Evolutionary conservation across 345 rosid genomes (phyloP).

Genomic region (Schrenkiella parvula): DNA sequence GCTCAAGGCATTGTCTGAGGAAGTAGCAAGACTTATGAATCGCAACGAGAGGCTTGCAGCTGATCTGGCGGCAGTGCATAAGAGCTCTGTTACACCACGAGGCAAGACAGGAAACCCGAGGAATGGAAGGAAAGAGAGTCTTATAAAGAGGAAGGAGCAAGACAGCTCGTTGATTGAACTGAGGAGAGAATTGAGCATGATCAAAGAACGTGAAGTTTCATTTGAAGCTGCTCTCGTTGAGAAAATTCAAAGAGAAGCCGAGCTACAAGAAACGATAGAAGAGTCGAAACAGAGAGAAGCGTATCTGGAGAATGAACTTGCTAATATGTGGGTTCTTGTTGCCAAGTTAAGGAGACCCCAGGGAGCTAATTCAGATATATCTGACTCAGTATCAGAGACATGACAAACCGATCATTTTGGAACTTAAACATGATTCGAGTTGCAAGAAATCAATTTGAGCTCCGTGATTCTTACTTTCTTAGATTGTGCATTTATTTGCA

Average conservation of each 20-base stretch:
- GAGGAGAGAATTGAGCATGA: conserved; percentile 63
- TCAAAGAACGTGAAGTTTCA: conserved; percentile 68
- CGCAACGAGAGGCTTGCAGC: conserved; percentile 64
- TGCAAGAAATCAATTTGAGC: not conserved
- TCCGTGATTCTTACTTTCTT: not conserved
- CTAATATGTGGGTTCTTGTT: conserved; percentile 97
- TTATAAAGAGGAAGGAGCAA: conserved; percentile 57
- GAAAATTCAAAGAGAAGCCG: conserved; percentile 70
- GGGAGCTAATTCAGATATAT: conserved; percentile 39
- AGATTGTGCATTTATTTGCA: not conserved
- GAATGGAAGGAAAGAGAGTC: conserved; percentile 52
- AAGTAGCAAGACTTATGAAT: conserved; percentile 90
- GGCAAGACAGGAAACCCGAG: conserved; percentile 28
- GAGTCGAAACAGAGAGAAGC: conserved; percentile 95
- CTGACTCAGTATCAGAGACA: conserved; percentile 35
- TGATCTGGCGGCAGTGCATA: conserved; percentile 51
- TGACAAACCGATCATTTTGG: conserved; percentile 17
- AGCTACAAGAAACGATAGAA: conserved; percentile 64
- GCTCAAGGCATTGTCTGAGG: conserved; percentile 95
- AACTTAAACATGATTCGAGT: not conserved
- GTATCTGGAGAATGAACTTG: conserved; percentile 91
- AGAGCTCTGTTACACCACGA: conserved; percentile 53
- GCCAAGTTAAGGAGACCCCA: conserved; percentile 77
- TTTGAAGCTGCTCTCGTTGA: conserved; percentile 64
- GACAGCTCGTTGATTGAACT: conserved; percentile 51